Conservation (phyloP, 164 flowering plant genomes). For the Tetracentron sinense region DNA sequence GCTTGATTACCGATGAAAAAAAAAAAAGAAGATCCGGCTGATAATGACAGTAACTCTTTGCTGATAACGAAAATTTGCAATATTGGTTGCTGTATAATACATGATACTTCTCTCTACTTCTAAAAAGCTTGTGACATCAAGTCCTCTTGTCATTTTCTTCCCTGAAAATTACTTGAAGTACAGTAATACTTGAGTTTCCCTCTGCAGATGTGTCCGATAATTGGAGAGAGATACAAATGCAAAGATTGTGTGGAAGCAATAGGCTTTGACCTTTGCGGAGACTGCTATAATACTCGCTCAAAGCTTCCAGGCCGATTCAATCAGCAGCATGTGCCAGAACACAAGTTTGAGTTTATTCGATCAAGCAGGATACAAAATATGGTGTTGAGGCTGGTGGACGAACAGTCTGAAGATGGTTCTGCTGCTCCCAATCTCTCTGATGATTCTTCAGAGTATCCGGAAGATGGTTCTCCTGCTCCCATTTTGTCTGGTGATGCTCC, state of each 20-base stretch:
- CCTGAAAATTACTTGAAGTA: background rate
- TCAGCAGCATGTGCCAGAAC: slow-evolving; percentile 81
- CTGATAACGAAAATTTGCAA: no score
- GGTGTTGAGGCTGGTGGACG: slow-evolving; percentile 10
- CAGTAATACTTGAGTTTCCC: slow-evolving; percentile 1
- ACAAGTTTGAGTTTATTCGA: slow-evolving; percentile 40
- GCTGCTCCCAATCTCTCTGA: background rate
- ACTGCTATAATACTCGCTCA: slow-evolving; percentile 58
- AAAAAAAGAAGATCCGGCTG: no score
- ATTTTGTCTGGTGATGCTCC: slow-evolving; percentile 2
- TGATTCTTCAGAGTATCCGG: slow-evolving; percentile 14
- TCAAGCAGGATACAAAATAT: background rate
- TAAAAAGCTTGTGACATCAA: no score
- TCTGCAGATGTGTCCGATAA: slow-evolving; percentile 70
- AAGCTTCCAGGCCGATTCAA: slow-evolving; percentile 86
- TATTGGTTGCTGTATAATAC: no score
- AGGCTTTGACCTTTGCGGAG: slow-evolving; percentile 79
- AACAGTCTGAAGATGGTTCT: slow-evolving; percentile 9
- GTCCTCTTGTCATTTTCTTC: background rate
- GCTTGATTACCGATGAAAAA: no score
- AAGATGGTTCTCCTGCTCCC: slow-evolving; percentile 13
- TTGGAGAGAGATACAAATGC: slow-evolving; percentile 80
- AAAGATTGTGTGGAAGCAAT: slow-evolving; percentile 59
- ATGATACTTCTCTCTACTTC: no score
- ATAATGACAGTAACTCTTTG: no score